Percentiles rank a stretch among this genome's conserved stretches.
Conservation (phyloP, 176 grass and related monocot species). For the Oryza longistaminata region DNA sequence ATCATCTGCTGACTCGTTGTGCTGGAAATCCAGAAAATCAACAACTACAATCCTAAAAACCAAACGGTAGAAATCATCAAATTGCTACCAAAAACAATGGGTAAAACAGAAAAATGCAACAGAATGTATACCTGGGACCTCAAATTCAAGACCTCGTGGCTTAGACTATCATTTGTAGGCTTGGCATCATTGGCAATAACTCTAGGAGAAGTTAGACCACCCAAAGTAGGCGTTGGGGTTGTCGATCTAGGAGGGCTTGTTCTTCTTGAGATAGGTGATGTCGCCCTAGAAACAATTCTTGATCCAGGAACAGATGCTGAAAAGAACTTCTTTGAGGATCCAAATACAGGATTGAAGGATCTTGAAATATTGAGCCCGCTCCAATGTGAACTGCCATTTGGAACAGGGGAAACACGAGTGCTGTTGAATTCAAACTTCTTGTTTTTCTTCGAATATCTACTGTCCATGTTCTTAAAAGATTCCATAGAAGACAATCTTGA, state of each 20-base stretch:
- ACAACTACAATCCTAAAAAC: constrained; percentile 1
- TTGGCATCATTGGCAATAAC: constrained; percentile 48
- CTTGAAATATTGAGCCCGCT: constrained; percentile 85
- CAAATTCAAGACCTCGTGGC: constrained; percentile 70
- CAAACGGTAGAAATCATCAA: background rate
- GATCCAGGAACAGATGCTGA: constrained; percentile 98
- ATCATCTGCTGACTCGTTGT: background rate
- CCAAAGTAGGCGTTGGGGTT: constrained; percentile 85
- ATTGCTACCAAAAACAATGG: background rate
- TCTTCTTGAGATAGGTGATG: constrained; percentile 85
- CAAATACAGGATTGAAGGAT: constrained; percentile 96
- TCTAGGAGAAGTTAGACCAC: constrained; percentile 77
- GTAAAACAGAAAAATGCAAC: background rate
- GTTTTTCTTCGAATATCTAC: constrained; percentile 79
- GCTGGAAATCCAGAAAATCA: constrained; percentile 2
- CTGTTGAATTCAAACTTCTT: constrained; percentile 96
- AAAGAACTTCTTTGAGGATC: constrained; percentile 95
- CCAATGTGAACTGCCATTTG: constrained; percentile 83
- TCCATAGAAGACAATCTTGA: constrained; percentile 89
- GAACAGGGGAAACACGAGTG: constrained; percentile 86
- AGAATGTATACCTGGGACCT: constrained; percentile 76
- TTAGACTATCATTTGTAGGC: constrained; percentile 52
- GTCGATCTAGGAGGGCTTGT: constrained; percentile 83
- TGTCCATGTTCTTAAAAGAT: constrained; percentile 70
- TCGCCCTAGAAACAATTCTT: constrained; percentile 88